Evolutionary conservation across 1,284 basidiomycete genomes (phyloP).

Genomic region (Somion occarium): DNA sequence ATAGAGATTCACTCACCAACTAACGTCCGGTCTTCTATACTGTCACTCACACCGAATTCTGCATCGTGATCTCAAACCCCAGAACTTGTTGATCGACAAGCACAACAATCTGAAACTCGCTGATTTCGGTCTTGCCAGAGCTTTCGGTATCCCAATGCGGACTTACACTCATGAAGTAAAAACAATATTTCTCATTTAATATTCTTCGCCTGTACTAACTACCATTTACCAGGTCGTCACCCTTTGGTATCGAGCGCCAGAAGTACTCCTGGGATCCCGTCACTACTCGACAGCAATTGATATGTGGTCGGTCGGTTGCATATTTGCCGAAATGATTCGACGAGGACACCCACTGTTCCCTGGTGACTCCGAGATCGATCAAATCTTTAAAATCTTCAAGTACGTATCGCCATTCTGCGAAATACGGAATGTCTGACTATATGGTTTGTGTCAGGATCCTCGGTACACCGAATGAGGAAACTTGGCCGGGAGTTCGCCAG

Average conservation of each 20-base stretch:
- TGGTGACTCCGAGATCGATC: conserved; percentile 98
- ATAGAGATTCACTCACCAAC: conserved; percentile 89
- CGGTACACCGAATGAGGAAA: conserved; percentile 91
- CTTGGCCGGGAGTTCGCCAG: conserved; percentile 87
- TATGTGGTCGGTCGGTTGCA: conserved; percentile 98
- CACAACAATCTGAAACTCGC: conserved; percentile 90
- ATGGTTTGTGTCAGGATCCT: conserved; percentile 78
- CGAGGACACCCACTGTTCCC: conserved; percentile 90
- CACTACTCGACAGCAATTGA: conserved; percentile 97
- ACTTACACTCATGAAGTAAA: conserved; percentile 96
- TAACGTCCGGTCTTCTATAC: conserved; percentile 86
- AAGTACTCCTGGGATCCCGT: conserved; percentile 91
- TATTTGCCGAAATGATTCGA: conserved; percentile 92
- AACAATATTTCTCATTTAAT: conserved; percentile 17
- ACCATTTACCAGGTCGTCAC: conserved; percentile 80
- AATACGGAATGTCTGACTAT: not conserved
- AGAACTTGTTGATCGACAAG: conserved; percentile 94
- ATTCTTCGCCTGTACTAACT: not conserved
- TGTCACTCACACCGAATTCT: conserved; percentile 96
- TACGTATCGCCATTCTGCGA: conserved; percentile 28
- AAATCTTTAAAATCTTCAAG: conserved; percentile 99
- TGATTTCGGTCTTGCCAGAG: conserved; percentile 94
- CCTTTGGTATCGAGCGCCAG: conserved; percentile 97
- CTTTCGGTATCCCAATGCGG: conserved; percentile 96
- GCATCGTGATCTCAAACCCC: conserved; percentile 96